Evolutionary conservation across 192 early-diverging fungal genomes (phyloP).

Genomic region (Linnemannia exigua): DNA sequence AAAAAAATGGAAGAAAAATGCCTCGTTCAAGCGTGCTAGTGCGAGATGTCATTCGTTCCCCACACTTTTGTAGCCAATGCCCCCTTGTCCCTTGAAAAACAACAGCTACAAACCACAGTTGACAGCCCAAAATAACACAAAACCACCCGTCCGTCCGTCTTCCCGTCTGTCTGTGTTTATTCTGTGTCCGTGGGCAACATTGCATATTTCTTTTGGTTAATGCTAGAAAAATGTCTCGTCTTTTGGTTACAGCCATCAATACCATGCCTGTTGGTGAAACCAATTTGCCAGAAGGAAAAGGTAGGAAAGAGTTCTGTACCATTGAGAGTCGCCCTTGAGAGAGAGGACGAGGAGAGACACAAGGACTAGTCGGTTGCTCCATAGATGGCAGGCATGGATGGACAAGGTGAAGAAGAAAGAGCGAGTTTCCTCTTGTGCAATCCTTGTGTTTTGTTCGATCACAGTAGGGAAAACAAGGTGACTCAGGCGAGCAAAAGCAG

Average conservation of each 20-base stretch:
- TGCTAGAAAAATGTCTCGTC: neutral
- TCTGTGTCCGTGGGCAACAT: conserved; percentile 27
- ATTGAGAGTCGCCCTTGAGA: neutral
- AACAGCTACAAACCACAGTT: neutral
- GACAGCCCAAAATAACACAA: conserved; percentile 3
- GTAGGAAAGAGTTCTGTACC: neutral
- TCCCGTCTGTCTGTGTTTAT: neutral
- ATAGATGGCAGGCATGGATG: neutral
- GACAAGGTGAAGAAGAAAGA: neutral
- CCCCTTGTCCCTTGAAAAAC: neutral
- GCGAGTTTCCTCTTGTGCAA: neutral
- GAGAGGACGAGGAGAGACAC: neutral
- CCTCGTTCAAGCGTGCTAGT: neutral
- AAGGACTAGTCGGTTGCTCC: neutral
- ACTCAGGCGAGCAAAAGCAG: conserved; percentile 33
- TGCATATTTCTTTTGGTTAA: neutral
- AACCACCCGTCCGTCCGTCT: neutral
- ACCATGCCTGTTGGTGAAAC: neutral
- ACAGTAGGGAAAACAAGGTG: neutral
- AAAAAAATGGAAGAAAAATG: neutral
- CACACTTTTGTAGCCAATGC: conserved; percentile 21
- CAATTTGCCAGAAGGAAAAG: neutral
- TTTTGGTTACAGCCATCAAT: neutral
- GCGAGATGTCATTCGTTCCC: neutral
- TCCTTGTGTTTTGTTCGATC: neutral